Conservation (phyloP, 495 filamentous ascomycete genomes). For the Tuber borchii region DNA sequence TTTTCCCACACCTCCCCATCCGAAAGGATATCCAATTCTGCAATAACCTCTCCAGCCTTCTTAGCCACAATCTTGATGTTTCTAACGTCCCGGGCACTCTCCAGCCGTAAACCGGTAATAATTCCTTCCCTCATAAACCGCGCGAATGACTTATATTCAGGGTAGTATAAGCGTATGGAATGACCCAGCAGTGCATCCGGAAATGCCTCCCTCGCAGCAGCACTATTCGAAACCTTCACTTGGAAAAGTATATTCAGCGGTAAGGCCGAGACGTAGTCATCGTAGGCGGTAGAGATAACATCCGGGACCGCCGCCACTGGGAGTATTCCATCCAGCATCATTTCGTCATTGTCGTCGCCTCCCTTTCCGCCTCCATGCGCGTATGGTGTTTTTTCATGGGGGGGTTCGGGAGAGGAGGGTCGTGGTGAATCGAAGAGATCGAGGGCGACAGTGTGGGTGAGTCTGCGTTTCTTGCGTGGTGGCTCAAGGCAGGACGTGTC, state of each 20-base stretch:
- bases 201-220: conserved; percentile 13
- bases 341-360: not conserved
- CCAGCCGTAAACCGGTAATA: conserved; percentile 13
- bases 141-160: conserved; percentile 23
- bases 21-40: conserved; percentile 20
- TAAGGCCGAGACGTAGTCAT: conserved; percentile 17
- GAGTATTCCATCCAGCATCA: conserved; percentile 15
- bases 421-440: conserved; percentile 18
- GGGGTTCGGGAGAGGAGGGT: conserved; percentile 4
- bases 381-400: conserved; percentile 8
- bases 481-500: conserved; percentile 30
- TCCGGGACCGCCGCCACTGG: conserved; percentile 19
- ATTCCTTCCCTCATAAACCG: conserved; percentile 24
- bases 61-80: conserved; percentile 23
- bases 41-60: conserved; percentile 25
- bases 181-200: conserved; percentile 20
- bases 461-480: conserved; percentile 32
- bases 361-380: not conserved
- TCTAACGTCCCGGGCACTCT: conserved; percentile 17
- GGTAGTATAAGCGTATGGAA: conserved; percentile 28
- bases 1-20: conserved; percentile 28
- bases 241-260: conserved; percentile 30
- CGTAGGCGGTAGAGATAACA: conserved; percentile 23
- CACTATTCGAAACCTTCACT: conserved; percentile 13
- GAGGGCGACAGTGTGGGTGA: conserved; percentile 26